Evolutionary conservation across 31 red algal species (phyloP).

Genomic region (Odonthalia washingtoniensis): DNA sequence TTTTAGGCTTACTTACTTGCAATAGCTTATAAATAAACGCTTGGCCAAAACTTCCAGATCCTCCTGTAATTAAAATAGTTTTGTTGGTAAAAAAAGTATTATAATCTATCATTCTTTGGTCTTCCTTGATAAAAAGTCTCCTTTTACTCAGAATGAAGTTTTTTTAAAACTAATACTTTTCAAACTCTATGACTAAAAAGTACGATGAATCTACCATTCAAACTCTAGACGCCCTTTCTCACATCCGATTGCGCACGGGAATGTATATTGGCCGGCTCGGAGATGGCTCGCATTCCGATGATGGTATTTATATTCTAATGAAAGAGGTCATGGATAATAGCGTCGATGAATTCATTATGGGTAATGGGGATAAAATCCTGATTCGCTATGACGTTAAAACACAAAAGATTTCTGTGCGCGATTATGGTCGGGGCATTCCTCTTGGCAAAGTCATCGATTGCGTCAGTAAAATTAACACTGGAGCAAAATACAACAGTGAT

Average conservation of each 20-base stretch:
- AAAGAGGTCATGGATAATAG: conserved; percentile 43
- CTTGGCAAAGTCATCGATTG: conserved; percentile 38
- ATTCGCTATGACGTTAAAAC: not conserved
- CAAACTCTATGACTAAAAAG: conserved; percentile 3
- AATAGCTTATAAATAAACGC: conserved; percentile 15
- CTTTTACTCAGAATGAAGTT: too few species aligned
- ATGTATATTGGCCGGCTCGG: conserved; percentile 46
- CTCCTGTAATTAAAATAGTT: conserved; percentile 30
- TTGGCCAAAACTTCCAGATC: conserved; percentile 21
- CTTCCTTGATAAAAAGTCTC: not conserved
- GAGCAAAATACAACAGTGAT: conserved; percentile 36
- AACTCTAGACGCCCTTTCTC: conserved; percentile 17
- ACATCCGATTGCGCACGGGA: conserved; percentile 39
- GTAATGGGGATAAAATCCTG: conserved; percentile 28
- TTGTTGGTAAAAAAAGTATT: conserved; percentile 5
- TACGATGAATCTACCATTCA: conserved; percentile 35
- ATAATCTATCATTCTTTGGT: conserved; percentile 3
- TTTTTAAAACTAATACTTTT: too few species aligned
- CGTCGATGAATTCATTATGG: conserved; percentile 46
- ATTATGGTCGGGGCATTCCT: conserved; percentile 48
- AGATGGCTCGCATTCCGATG: conserved; percentile 25
- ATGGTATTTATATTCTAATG: conserved; percentile 45
- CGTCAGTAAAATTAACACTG: conserved; percentile 38
- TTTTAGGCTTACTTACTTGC: conserved; percentile 5
- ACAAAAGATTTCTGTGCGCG: conserved; percentile 18